phyloP scores from a whole-genome alignment of 345 rosid genomes.

The Populus nigra region DNA sequence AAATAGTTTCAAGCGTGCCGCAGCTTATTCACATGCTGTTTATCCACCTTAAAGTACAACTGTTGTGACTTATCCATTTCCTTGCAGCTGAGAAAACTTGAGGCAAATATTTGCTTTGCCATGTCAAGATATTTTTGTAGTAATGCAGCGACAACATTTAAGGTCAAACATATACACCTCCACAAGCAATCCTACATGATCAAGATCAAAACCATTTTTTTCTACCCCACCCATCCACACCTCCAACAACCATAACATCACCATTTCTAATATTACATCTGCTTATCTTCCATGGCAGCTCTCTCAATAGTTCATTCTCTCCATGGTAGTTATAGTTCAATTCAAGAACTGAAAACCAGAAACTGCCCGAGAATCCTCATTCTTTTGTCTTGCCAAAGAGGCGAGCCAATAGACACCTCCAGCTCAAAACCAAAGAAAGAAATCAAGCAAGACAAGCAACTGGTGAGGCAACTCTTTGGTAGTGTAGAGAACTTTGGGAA shows the following conservation, averaged over 20 bases:
- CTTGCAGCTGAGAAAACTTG: neutral
- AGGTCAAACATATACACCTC: neutral
- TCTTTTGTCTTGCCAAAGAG: constrained; percentile 26
- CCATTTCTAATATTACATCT: neutral
- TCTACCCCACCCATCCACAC: neutral
- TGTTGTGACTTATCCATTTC: neutral
- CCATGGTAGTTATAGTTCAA: constrained; percentile 2
- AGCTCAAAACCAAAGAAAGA: constrained; percentile 31
- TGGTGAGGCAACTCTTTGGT: constrained; percentile 12
- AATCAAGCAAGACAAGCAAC: constrained; percentile 12
- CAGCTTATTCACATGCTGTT: no score
- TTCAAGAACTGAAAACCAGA: constrained; percentile 18
- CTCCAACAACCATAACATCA: neutral
- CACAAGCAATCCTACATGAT: neutral
- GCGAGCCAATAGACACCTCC: constrained; percentile 19
- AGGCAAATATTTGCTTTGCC: neutral
- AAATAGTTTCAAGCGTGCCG: no score
- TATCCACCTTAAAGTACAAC: no score
- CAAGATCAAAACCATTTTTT: neutral
- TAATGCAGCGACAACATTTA: neutral
- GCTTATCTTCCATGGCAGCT: constrained; percentile 42
- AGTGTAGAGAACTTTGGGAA: constrained; percentile 35
- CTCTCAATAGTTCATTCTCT: constrained; percentile 22
- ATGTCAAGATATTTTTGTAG: neutral
- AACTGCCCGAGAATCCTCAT: constrained; percentile 6